Conservation (phyloP, 768 basidiomycete species). For the Infundibulicybe gibba region DNA sequence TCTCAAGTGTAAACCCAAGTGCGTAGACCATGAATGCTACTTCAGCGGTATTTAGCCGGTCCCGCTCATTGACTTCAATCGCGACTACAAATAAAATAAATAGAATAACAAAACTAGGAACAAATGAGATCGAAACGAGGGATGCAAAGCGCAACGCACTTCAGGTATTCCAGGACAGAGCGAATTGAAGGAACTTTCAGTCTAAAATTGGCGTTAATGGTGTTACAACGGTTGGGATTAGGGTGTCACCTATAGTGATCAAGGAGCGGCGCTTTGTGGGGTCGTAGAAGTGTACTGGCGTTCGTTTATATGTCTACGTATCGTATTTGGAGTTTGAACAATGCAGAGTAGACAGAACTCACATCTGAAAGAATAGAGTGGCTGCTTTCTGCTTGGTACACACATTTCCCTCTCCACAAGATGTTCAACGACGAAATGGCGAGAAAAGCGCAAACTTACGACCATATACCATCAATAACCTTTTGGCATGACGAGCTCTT, state of each 20-base stretch:
- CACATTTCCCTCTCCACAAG: conserved; percentile 73
- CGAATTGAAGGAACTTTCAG: conserved; percentile 93
- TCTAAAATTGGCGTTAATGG: conserved; percentile 28
- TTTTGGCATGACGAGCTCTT: conserved; percentile 87
- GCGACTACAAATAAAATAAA: conserved; percentile 79
- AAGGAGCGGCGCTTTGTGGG: conserved; percentile 91
- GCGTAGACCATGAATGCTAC: conserved; percentile 74
- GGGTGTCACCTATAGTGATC: conserved; percentile 86
- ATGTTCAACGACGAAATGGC: not conserved
- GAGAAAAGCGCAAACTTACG: conserved; percentile 35
- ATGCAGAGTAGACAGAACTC: conserved; percentile 13
- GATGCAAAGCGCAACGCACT: conserved; percentile 39
- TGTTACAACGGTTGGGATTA: not conserved
- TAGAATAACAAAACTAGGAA: conserved; percentile 66
- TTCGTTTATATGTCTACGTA: conserved; percentile 84
- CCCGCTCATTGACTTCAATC: conserved; percentile 66
- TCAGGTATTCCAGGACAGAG: conserved; percentile 84
- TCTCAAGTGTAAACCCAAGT: conserved; percentile 86
- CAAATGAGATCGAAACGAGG: not conserved
- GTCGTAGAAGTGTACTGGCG: conserved; percentile 91
- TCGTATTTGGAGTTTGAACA: not conserved
- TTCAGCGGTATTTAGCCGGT: conserved; percentile 65
- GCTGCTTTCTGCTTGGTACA: conserved; percentile 85
- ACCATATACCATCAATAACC: conserved; percentile 83
- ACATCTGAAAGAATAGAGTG: conserved; percentile 91